Evolutionary conservation across 345 rosid genomes (phyloP), one percentile per base, ranked within the genome.

Genomic region (Gossypium ekmanianum): DNA sequence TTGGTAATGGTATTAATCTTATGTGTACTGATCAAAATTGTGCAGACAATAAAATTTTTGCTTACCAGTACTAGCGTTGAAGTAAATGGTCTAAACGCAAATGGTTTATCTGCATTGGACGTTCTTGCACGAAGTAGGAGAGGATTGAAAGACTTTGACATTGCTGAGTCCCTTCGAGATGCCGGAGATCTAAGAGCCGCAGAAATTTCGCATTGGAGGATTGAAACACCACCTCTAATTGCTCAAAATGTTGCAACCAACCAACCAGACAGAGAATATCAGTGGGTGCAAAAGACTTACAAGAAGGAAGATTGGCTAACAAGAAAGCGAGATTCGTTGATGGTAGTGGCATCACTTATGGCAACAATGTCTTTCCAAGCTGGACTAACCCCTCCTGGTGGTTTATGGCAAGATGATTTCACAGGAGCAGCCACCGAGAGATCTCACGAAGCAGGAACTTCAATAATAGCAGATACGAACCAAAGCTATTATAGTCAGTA

Each of bases 331-430:
- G 80, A 73, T n/a, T 44, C 78, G 0, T 58, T 79, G 34, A 79
- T 82, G 82, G 82, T 82, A 7, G 85, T 73, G 34, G 85, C 82
- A 39, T 73, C 78, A 0, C 55, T 79, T 18, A 77, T 79, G 18
- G 82, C 85, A 7, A 74, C 85, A 17, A 81, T 82, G 76, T 82
- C 85, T 2, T 82, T 73, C 68, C 85, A 82, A 61, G 80, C 85
- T 12, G 85, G 71, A 29, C 61, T 79, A 14, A 76, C 78, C 1
- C 82, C 82, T 5, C 77, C 85, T 0, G 80, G 80, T 62, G 82
- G 85, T 0, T 57, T 27, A 22, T 74, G 69, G 74, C 74, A 72
- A 72, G 64, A 41, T 22, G 62, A 75, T 22, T 7, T 10, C 17
- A 52, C 39, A 7, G 22, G 61, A 3, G n/a, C 78, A 47, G 41